phyloP scores from a whole-genome alignment of 2,329 filamentous ascomycete genomes.

The Fusarium denticulatum region DNA sequence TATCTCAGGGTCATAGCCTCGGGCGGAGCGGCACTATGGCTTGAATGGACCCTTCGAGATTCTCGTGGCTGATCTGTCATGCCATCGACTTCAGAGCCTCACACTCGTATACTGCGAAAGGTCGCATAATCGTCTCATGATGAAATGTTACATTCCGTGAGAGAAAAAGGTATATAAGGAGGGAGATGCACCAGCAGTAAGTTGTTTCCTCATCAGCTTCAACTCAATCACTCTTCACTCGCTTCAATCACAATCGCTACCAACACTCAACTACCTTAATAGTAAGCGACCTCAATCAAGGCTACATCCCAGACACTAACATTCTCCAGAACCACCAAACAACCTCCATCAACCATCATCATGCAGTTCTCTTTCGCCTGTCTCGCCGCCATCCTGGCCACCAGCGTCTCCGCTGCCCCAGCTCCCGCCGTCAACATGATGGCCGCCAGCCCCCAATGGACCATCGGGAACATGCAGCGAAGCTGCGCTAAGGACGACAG shows the following conservation, averaged over 20 bases:
- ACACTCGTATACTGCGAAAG: neutral
- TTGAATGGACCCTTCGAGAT: constrained; percentile 10
- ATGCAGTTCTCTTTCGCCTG: constrained; percentile 57
- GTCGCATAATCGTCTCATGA: neutral
- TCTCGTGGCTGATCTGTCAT: neutral
- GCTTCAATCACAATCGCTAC: neutral
- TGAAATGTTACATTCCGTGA: neutral
- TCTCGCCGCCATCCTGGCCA: constrained; percentile 43
- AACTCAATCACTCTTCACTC: constrained; percentile 16
- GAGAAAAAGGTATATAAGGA: constrained; percentile 1
- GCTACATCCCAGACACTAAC: neutral
- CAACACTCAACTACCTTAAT: neutral
- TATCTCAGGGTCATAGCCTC: neutral
- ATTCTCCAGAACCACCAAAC: neutral
- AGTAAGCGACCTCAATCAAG: neutral
- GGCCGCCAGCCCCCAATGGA: constrained; percentile 53
- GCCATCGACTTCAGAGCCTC: neutral
- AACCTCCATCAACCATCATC: constrained; percentile 31
- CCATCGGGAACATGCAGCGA: constrained; percentile 52
- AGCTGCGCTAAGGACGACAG: constrained; percentile 51
- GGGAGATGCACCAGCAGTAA: fast-evolving
- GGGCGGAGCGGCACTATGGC: neutral
- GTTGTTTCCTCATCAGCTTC: constrained; percentile 1
- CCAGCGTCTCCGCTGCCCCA: constrained; percentile 48
- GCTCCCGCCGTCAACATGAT: constrained; percentile 53